Conservation (phyloP, 768 basidiomycete genomes). For the Daedaleopsis nitida region DNA sequence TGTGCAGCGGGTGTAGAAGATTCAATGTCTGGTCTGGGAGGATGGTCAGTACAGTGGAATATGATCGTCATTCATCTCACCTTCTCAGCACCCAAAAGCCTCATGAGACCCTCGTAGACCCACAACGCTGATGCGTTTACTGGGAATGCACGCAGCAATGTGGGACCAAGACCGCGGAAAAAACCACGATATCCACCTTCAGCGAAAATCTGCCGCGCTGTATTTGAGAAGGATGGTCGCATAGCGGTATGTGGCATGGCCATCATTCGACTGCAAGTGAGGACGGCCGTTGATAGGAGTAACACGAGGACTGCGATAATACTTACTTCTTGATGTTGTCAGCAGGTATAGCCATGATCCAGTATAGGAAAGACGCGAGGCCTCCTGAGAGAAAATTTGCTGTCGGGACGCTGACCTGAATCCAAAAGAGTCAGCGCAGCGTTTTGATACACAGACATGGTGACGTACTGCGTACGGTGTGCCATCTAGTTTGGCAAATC, state of each 20-base stretch:
- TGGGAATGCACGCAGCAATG: conserved; percentile 73
- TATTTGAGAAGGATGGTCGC: conserved; percentile 49
- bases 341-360: conserved; percentile 69
- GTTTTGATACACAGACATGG: background rate
- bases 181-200: conserved; percentile 58
- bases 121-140: conserved; percentile 78
- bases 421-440: background rate
- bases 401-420: conserved; percentile 58
- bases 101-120: conserved; percentile 77
- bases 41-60: background rate
- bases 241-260: conserved; percentile 42
- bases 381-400: conserved; percentile 72
- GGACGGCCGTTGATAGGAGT: background rate
- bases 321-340: conserved; percentile 85
- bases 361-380: conserved; percentile 61
- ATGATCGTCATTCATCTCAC: conserved; percentile 30
- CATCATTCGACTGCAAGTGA: conserved; percentile 60
- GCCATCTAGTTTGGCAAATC: conserved; percentile 54
- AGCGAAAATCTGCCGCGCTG: conserved; percentile 54
- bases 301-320: no score
- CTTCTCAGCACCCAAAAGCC: conserved; percentile 65
- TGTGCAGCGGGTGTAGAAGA: background rate
- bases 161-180: conserved; percentile 68
- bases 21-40: conserved; percentile 45
- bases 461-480: conserved; percentile 60